Evolutionary conservation across 306 rosid genomes (phyloP), one percentile per base, ranked within the genome.

Genomic region (Lupinus albus): DNA sequence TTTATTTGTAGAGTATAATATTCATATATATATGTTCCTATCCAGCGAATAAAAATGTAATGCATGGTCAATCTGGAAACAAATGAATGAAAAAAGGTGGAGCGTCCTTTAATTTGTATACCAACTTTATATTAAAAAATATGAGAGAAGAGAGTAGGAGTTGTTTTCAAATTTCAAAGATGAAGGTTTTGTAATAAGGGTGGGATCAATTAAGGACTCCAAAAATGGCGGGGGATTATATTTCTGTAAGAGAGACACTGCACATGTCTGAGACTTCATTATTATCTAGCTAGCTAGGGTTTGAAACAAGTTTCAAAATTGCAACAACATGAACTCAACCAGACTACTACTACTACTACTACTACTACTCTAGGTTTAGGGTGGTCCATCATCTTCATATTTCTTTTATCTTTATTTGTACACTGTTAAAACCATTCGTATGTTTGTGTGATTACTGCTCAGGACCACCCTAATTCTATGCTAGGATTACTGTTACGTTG

Each of bases 191-290:
- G 12, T 5, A 16, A 65, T 15, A 8, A 20, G 64, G 17, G 66
- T 35, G 66, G 59, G 66, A 64, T 76, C 67, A 69, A 69, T 33
- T 55, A 11, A 35, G 60, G 63, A 79, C 32, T 48, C 83, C 86
- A 77, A 10, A 79, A 82, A 76, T 70, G 72, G 66, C 82, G 89
- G 84, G 81, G 76, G 80, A 33, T 68, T 52, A 62, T 56, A 65
- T 67, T 66, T 68, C 61, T 46, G 52, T 33, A 65, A 74, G 67
- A 56, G 10, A 25, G 45, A 9, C 45, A 7, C 60, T 58, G 79
- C 49, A 57, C 68, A 18, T 38, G 3, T 57, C 68, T 67, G 63
- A 25, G 20, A 58, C 47, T 57, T 70, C 61, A 62, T 49, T 59
- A 59, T 58, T 53, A 73, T 13, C 12, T n/a, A n/a, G n/a, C n/a